A percentile compares a stretch with the other conserved stretches of the same genome.
Evolutionary conservation across 345 rosid genomes (phyloP).

Genomic region (Streptanthus diversifolius): DNA sequence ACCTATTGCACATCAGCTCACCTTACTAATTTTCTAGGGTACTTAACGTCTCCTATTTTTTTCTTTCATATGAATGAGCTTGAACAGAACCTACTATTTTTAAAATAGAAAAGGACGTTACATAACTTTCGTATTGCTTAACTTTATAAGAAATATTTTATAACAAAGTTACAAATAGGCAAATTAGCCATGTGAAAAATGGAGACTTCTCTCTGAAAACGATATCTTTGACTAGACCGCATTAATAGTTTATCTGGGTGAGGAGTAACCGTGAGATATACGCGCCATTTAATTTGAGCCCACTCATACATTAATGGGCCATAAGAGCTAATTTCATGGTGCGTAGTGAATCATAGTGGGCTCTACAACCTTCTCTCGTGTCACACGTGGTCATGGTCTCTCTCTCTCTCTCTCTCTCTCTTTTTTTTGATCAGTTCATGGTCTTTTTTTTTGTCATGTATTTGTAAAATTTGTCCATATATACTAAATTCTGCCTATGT

Average conservation of each 20-base stretch:
- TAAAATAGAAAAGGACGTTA: neutral
- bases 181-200: constrained; percentile 10
- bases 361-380: neutral
- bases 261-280: neutral
- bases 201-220: neutral
- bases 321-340: neutral
- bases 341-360: neutral
- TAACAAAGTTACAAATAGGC: neutral
- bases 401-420: no score
- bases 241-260: neutral
- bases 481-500: no score
- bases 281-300: neutral
- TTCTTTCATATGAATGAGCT: no score
- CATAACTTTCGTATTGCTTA: neutral
- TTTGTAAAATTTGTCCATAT: no score
- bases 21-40: no score
- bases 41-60: no score
- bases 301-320: neutral
- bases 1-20: no score
- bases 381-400: no score
- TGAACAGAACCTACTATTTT: no score
- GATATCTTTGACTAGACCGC: neutral
- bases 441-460: no score
- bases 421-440: no score
- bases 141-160: neutral